Evolutionary conservation across 495 filamentous ascomycete genomes (phyloP).

Genomic region (Penicillium angulare): DNA sequence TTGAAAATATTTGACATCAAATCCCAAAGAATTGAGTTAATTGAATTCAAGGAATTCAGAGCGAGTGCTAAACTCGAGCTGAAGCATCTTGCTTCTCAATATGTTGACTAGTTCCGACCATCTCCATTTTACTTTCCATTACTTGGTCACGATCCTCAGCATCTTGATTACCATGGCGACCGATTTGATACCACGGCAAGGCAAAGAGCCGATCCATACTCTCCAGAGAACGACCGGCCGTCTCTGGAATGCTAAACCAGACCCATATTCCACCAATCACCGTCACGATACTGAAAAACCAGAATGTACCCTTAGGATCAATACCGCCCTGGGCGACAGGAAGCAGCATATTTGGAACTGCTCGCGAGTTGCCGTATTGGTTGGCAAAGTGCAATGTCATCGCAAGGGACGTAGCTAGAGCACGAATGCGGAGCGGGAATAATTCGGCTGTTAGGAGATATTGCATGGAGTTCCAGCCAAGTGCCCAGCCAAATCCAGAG

Average conservation of each 20-base stretch:
- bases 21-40: no score
- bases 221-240: slow-evolving; percentile 40
- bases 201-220: slow-evolving; percentile 68
- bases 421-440: slow-evolving; percentile 60
- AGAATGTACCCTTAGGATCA: slow-evolving; percentile 58
- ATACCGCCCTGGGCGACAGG: slow-evolving; percentile 47
- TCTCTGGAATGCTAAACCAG: slow-evolving; percentile 49
- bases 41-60: no score
- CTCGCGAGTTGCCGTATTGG: slow-evolving; percentile 66
- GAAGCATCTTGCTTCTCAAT: not conserved
- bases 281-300: slow-evolving; percentile 65
- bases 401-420: slow-evolving; percentile 38
- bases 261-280: slow-evolving; percentile 58
- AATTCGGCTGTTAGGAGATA: slow-evolving; percentile 75
- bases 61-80: not conserved
- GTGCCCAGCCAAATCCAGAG: slow-evolving; percentile 65
- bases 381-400: slow-evolving; percentile 68
- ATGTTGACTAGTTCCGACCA: not conserved
- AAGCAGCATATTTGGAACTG: slow-evolving; percentile 53
- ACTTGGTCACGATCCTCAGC: slow-evolving; percentile 47
- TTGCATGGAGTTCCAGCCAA: slow-evolving; percentile 75
- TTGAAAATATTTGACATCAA: no score
- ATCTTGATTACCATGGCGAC: slow-evolving; percentile 55
- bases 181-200: slow-evolving; percentile 65
- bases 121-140: slow-evolving; percentile 28